Base-by-base conservation (phyloP, 2,329 filamentous ascomycete species). In the Pseudogymnoascus sp. region DNA sequence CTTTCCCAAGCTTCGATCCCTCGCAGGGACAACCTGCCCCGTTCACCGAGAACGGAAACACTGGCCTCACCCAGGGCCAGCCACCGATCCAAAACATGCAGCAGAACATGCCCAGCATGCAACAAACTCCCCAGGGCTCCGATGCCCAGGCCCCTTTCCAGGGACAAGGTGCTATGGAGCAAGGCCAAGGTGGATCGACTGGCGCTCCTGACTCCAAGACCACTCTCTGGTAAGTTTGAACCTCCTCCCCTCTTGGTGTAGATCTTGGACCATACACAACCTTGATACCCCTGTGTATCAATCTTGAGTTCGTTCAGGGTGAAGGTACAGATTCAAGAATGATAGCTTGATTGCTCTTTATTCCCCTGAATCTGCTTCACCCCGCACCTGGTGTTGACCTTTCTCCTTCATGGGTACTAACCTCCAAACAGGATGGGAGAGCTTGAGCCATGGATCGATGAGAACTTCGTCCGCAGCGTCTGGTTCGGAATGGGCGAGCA, bases 401-500 rank as follows among this genome's bases (percentile, higher is more conserved):
- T 62, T 39, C 4, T 42, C 36, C 39, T 26, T 23, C 11, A n/a
- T 34, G 23, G 10, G 54, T 47, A 5, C 21, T 23, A 40, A 36
- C 31, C 34, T 47, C n/a, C 60, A 64, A 21, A 21, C 67, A 96
- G 93, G 93, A 99, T 99, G 95, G 95, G 95, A 70, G 95, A 99
- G 77, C 88, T 99, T 68, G 93, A 97, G 78, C 91, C 92, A 29
- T 99, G 95, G 95, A 97, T 99, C 79, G 95, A 99, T 72, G 95
- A 99, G 81, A 96, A 93, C 78, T 99, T 97, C 77, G 90, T 99
- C 74, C 93, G 96, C 78, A 95, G 90, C 71, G 86, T 97, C 54
- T 97, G 81, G 68, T 96, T 91, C 73, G 87, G 93, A 71, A 90
- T 96, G 80, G 92, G 90, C 70, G 95, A 97, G 78, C 87, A 87